These are phyloP conservation scores for Venturia aucupariae DNA, from an alignment of 2,329 filamentous ascomycete genomes.

Conservation along the genomic window DNA sequence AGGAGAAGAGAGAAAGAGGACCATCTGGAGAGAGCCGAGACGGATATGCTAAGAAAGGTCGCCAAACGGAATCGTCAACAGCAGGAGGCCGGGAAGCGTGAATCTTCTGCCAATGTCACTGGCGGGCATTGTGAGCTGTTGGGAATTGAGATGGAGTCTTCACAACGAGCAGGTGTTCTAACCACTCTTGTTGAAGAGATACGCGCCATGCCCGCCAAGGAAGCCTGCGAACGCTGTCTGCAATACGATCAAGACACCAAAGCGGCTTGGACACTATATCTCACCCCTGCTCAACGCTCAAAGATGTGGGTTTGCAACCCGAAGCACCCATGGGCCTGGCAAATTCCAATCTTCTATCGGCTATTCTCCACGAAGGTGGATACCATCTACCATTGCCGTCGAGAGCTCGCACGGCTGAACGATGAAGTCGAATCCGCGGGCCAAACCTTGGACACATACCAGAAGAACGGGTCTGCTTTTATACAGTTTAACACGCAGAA, in stretches of 20 bases:
- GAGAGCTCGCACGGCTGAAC: constrained; percentile 82
- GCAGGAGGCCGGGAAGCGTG: background rate
- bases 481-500: constrained; percentile 98
- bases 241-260: constrained; percentile 14
- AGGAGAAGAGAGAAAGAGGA: constrained; percentile 22
- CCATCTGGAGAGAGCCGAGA: constrained; percentile 25
- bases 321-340: constrained; percentile 56
- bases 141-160: background rate
- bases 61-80: constrained; percentile 19
- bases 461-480: constrained; percentile 91
- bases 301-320: constrained; percentile 67
- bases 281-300: constrained; percentile 72
- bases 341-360: constrained; percentile 64
- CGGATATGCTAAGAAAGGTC: constrained; percentile 18
- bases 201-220: background rate
- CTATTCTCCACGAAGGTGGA: constrained; percentile 83
- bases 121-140: background rate
- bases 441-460: constrained; percentile 72
- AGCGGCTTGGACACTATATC: constrained; percentile 70
- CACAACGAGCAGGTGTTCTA: background rate
- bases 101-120: background rate
- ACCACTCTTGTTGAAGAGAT: background rate
- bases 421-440: constrained; percentile 77
- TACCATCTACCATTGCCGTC: constrained; percentile 83
- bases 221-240: constrained; percentile 4